Evolutionary conservation across 495 filamentous ascomycete species (phyloP), one percentile per base, ranked within the genome.

Genomic region (Penicillium flavigenum): DNA sequence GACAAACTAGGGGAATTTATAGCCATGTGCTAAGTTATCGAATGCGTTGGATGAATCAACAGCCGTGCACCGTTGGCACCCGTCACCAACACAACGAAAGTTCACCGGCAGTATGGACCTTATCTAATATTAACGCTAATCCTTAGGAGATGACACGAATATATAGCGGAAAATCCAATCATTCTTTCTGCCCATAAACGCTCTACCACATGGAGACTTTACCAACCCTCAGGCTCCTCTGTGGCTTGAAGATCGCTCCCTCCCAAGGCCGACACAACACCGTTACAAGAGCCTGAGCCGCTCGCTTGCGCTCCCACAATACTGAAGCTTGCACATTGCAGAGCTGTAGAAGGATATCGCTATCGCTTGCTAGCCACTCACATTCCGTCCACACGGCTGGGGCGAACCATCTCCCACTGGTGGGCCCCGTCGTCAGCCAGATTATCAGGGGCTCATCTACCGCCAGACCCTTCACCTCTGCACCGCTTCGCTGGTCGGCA

Each of bases 341-440:
- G 29, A 29, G 22, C 45, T 56, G 22, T 7, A 41, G 44, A 31
- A 56, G 27, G 27, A 48, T 48, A 27, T 56, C 43, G 36, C 20
- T 56, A 22, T 56, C 44, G 44, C 36, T 41, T 48, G 10, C 32
- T 27, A 56, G 44, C 44, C 20, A 20, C 20, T 20, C 20, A 20
- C 20, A 20, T 20, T 20, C 20, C 20, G 20, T 20, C 20, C 20
- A 20, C 20, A 20, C 20, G 20, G 20, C 20, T 1, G 20, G 20
- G 20, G 20, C 20, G 20, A 20, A 20, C 20, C 20, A 20, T 20
- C 20, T 20, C 20, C 20, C 20, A 20, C 20, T 20, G 20, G 20
- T 20, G 20, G 20, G 20, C 20, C 20, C 20, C 20, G 20, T 20
- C 20, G 20, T 20, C 20, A 20, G 20, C 20, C 20, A 20, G 20